Base-by-base conservation (phyloP, 257 asterid species). In the Haberlea rhodopensis region DNA sequence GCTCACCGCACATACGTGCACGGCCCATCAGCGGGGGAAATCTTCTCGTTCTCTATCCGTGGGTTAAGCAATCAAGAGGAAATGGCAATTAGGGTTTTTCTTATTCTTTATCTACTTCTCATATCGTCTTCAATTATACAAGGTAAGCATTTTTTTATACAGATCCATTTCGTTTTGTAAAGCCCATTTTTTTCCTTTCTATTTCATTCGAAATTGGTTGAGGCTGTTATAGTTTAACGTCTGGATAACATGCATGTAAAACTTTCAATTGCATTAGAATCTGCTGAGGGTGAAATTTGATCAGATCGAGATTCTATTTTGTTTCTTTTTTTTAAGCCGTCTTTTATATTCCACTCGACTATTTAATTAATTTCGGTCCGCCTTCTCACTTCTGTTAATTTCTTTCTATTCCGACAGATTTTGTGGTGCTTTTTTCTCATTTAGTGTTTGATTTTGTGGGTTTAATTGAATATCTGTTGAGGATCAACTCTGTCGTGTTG, bases 41-140 rank as follows among this genome's bases (percentile, higher is more conserved):
- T 6, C 24, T 43, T 48, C 70, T 28, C 40, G 21, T 27, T 51
- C 19, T 46, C 59, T 62, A 37, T 31, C 29, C 65, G 23, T 34
- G 73, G 73, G 40, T 53, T n/a, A 43, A 46, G 69, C 53, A 45
- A 32, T 29, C 57, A 45, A 48, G 23, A 28, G 54, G 66, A 65
- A 68, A 83, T 88, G 96, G 25, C 80, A 67, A 74, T 82, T 79
- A 85, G 96, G 95, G 90, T 71, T 80, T 75, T 83, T 45, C 60
- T 77, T 59, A 55, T 90, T 75, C 77, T 94, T 63, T 69, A 87
- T 23, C 75, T 94, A 59, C 84, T 92, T 57, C 49, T 90, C n/a
- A 76, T 85, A 60, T 87, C 96, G 5, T 85, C 90, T 10, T 80
- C 87, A 2, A 60, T 83, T 69, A 78, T 90, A n/a, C 92, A 76